Evolutionary conservation across 345 rosid genomes (phyloP), one percentile per base, ranked within the genome.

Genomic region (Rhodamnia rubescens): DNA sequence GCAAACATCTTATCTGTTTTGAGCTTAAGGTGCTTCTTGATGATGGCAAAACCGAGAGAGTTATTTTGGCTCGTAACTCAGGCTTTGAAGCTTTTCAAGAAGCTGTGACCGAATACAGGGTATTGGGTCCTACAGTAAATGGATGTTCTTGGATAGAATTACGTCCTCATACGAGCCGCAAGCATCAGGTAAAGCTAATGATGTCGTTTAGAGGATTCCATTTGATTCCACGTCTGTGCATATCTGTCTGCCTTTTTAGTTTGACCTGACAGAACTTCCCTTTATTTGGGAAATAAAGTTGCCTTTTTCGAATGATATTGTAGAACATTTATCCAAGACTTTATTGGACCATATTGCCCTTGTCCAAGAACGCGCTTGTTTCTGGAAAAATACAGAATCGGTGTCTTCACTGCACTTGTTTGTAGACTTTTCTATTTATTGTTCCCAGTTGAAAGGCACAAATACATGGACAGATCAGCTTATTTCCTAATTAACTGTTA

Each of bases 91-190:
- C 96, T 84, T 91, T 95, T 3, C 98, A 94, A 86, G 96, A 92
- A 86, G 98, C 99, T 56, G 44, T 94, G 49, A 96, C 98, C 15
- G 93, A 96, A 91, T 95, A 95, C 91, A 93, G 96, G 87, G 95
- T 92, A 14, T 87, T 94, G 58, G 99, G 99, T 87, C 99, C 98
- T 84, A 92, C 82, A 85, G 91, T 96, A 88, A 96, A 96, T 86
- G 99, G 99, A 85, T 96, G 98, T 86, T 91, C 98, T 4, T 95
- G 99, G 99, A 85, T 96, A 54, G 99, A 96, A 88, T 90, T 95
- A 85, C 87, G 90, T 57, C 99, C 99, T 53, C 90, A 90, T 82
- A 94, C 99, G 54, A 90, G 95, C 89, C 91, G 95, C 89, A 96
- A 96, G 83, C 98, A 96, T 92, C 99, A 96, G 98, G 99, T 95